Evolutionary conservation across 805 yeast species (phyloP).

Genomic region (Limtongia smithiae): DNA sequence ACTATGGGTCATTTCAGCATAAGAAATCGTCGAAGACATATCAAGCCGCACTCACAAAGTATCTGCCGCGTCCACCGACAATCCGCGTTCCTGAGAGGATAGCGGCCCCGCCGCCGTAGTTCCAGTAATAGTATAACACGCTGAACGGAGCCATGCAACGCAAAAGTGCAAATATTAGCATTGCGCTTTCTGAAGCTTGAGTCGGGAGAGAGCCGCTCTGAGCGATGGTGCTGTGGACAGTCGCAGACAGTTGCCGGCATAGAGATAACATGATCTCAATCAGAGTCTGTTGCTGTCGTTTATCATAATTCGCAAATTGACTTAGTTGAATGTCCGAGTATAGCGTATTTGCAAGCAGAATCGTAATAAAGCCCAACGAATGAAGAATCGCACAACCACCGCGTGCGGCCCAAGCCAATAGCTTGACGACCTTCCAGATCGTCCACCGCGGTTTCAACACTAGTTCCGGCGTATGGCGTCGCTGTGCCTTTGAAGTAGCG

Average conservation of each 20-base stretch:
- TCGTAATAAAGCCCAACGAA: neutral
- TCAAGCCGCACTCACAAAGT: conserved; percentile 5
- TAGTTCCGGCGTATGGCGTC: too few species aligned
- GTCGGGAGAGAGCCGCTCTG: too few species aligned
- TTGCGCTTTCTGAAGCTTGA: too few species aligned
- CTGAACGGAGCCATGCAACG: conserved; percentile 2
- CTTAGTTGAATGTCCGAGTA: conserved; percentile 1
- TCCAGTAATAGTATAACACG: conserved; percentile 17
- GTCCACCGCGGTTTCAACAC: conserved; percentile 9
- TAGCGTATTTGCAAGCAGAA: conserved; percentile 1
- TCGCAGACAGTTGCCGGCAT: too few species aligned
- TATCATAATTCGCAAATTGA: neutral
- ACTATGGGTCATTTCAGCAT: too few species aligned
- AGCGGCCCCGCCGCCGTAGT: conserved; percentile 10
- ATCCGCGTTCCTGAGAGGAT: conserved; percentile 4
- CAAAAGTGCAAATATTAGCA: conserved; percentile 2
- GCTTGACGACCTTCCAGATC: neutral
- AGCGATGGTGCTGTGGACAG: too few species aligned
- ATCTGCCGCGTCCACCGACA: conserved; percentile 9
- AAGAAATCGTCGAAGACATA: too few species aligned
- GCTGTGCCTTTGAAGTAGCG: too few species aligned
- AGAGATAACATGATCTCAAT: too few species aligned
- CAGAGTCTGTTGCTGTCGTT: too few species aligned
- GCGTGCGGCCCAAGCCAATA: conserved; percentile 13
- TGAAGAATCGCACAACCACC: conserved; percentile 8